These are phyloP conservation scores for Keithomyces neogunnii DNA, from an alignment of 2,329 filamentous ascomycete species.

Conservation along the genomic window DNA sequence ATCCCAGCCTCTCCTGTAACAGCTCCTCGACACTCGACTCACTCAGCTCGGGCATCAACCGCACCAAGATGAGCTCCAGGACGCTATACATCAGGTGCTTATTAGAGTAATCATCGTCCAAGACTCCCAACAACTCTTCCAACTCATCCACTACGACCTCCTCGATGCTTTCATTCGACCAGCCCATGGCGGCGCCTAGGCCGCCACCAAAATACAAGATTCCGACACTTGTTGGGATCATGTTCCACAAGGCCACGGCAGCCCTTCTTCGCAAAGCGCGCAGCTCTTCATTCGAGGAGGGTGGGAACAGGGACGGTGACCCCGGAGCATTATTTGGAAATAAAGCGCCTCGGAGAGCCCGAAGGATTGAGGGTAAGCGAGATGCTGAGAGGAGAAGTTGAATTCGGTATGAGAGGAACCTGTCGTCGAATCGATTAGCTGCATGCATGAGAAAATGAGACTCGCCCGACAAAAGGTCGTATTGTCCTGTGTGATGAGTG, in stretches of 20 bases:
- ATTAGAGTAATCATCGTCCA: conserved; percentile 82
- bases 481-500: background rate
- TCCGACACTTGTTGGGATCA: conserved; percentile 38
- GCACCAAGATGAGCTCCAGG: conserved; percentile 73
- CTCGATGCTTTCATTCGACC: conserved; percentile 23
- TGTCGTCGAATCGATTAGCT: conserved; percentile 26
- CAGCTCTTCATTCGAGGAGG: conserved; percentile 50
- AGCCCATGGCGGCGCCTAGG: conserved; percentile 17
- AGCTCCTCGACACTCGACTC: conserved; percentile 64
- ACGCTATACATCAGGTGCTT: conserved; percentile 81
- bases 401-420: conserved; percentile 50
- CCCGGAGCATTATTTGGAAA: conserved; percentile 81
- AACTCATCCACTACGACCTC: conserved; percentile 44
- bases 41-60: conserved; percentile 74
- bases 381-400: conserved; percentile 52
- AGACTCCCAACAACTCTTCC: conserved; percentile 60
- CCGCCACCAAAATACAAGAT: conserved; percentile 42
- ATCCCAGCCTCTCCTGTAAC: conserved; percentile 59
- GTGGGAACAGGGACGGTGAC: conserved; percentile 51
- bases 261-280: conserved; percentile 57
- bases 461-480: background rate
- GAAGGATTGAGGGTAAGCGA: conserved; percentile 58
- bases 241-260: conserved; percentile 48
- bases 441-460: background rate
- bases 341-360: conserved; percentile 64